These are phyloP conservation scores for Lactarius trivialis DNA, from an alignment of 768 basidiomycete species.

Conservation along the genomic window DNA sequence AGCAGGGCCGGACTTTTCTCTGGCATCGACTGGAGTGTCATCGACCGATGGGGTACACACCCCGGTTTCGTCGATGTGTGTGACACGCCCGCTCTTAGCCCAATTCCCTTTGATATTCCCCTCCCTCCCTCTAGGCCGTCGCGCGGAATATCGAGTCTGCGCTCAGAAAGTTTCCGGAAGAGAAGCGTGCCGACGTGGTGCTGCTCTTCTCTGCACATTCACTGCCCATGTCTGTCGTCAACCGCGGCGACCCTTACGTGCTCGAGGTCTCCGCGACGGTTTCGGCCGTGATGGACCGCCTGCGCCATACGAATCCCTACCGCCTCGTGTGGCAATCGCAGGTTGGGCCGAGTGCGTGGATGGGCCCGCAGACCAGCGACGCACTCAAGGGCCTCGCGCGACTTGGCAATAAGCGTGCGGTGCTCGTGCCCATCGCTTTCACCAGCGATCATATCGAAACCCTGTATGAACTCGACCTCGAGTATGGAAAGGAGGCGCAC, in stretches of 20 bases:
- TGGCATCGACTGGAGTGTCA: conserved; percentile 88
- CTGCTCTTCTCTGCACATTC: conserved; percentile 97
- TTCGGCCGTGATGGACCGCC: conserved; percentile 83
- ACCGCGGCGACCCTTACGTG: conserved; percentile 97
- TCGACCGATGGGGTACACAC: conserved; percentile 97
- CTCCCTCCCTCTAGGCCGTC: conserved; percentile 55
- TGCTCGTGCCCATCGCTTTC: conserved; percentile 94
- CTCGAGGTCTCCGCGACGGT: conserved; percentile 94
- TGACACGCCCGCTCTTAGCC: conserved; percentile 11
- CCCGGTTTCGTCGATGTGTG: conserved; percentile 88
- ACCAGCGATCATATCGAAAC: conserved; percentile 99
- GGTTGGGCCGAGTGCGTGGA: conserved; percentile 96
- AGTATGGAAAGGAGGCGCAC: conserved; percentile 85
- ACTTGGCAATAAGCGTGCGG: conserved; percentile 64
- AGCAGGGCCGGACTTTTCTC: conserved; percentile 56
- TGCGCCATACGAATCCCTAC: conserved; percentile 77
- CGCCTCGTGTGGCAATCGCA: conserved; percentile 97
- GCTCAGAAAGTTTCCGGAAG: conserved; percentile 68
- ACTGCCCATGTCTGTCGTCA: conserved; percentile 95
- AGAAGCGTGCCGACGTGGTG: conserved; percentile 66
- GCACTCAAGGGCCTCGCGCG: conserved; percentile 83
- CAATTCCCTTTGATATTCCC: too few species aligned
- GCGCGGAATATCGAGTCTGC: conserved; percentile 83
- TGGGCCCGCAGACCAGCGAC: conserved; percentile 93
- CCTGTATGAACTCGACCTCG: conserved; percentile 90